Base-by-base conservation (phyloP, 106 monocot species). In the Acorus gramineus region DNA sequence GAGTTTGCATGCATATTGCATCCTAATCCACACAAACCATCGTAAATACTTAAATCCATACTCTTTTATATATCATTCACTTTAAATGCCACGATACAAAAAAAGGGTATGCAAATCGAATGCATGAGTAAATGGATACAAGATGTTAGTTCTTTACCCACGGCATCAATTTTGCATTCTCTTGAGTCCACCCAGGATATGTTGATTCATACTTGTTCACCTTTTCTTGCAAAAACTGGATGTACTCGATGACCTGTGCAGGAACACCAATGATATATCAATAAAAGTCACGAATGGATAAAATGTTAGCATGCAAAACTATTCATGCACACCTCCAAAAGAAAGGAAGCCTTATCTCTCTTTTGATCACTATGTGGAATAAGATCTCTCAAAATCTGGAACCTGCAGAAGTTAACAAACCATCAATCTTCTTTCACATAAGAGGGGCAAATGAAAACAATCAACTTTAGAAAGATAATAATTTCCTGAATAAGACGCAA, bases 271-370 rank as follows among this genome's bases (percentile, higher is more conserved):
- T 11, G 66, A 28, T 28, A 28, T 28, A 28, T 28, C 28, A 28
- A 28, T 28, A n/a, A n/a, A n/a, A n/a, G n/a, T n/a, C n/a, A 28
- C 28, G 28, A 28, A 28, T 28, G 28, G 28, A 28, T 28, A 28
- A 28, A 28, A 28, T 28, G 28, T 28, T 28, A 28, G 28, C 28
- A 28, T 28, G 28, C 28, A 28, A 28, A 28, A 28, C n/a, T 28
- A 28, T 28, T 28, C 28, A 28, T 28, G 28, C 28, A 66, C 65
- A 79, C 79, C 79, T 79, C 85, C 5, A 85, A 52, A 49, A 85
- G 81, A 65, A 85, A 82, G 50, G 85, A 75, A 48, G 85, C 85
- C 63, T 85, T 85, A 63, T 85, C 85, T 64, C 85, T 81, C 76
- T 82, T 85, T 67, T 85, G 85, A 64, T 82, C 82, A 67, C 76